Percentiles rank a stretch among this genome's conserved stretches.
Conservation (phyloP, 495 filamentous ascomycete genomes). For the Friedmanniomyces simplex region DNA sequence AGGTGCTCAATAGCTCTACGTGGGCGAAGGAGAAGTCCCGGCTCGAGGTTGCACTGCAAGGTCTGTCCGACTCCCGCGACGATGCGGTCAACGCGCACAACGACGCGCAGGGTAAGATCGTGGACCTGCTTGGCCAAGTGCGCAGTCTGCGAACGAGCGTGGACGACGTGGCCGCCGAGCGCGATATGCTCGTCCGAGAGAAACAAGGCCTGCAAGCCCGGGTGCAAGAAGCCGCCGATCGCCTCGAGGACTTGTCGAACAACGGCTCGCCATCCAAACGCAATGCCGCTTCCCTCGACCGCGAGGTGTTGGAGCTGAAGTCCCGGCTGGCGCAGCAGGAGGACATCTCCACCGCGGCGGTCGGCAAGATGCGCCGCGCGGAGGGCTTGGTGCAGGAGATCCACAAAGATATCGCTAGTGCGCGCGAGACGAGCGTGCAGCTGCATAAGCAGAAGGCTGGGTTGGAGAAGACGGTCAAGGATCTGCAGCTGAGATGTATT, state of each 20-base stretch:
- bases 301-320: slow-evolving; percentile 83
- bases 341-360: slow-evolving; percentile 82
- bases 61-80: slow-evolving; percentile 79
- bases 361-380: slow-evolving; percentile 96
- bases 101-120: slow-evolving; percentile 86
- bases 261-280: slow-evolving; percentile 80
- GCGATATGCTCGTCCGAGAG: slow-evolving; percentile 75
- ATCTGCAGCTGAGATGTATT: slow-evolving; percentile 78
- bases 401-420: slow-evolving; percentile 87
- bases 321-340: slow-evolving; percentile 83
- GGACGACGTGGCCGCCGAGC: slow-evolving; percentile 77
- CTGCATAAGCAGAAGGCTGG: slow-evolving; percentile 87
- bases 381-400: slow-evolving; percentile 81
- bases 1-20: slow-evolving; percentile 92
- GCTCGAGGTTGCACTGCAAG: slow-evolving; percentile 81
- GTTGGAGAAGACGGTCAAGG: slow-evolving; percentile 83
- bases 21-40: slow-evolving; percentile 98
- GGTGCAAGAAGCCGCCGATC: slow-evolving; percentile 77
- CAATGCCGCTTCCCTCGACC: slow-evolving; percentile 82
- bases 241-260: slow-evolving; percentile 74
- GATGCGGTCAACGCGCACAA: slow-evolving; percentile 90
- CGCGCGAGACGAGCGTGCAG: slow-evolving; percentile 71
- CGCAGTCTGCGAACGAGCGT: slow-evolving; percentile 70
- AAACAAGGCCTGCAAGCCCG: slow-evolving; percentile 82
- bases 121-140: slow-evolving; percentile 84